Base-by-base conservation (phyloP, 805 yeast species). In the Brettanomyces anomalus region DNA sequence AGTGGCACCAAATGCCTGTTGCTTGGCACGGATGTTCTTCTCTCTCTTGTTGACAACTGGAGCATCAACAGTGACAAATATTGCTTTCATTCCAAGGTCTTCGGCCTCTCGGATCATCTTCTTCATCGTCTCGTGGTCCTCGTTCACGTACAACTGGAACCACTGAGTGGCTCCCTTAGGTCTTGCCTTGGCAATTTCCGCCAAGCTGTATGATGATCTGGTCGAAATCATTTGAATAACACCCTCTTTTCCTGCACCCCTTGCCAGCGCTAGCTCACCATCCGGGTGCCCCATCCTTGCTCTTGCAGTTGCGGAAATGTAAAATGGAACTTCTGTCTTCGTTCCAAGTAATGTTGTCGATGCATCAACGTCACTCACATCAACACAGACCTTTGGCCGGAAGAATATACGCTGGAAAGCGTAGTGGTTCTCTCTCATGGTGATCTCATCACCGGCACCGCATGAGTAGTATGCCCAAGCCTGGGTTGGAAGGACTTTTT, bases 381-480 rank as follows among this genome's bases (percentile, higher is more conserved):
- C 88, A 11, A 85, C 82, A 42, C 89, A 65, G 21, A 89, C 72
- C 45, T 72, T 69, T 14, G 97, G 97, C 48, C 84, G 78, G 69
- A 90, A 90, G 64, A 84, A 87, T 38, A 88, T 76, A 26, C 95
- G 69, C 49, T 85, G 93, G 64, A 74, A 89, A 1, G 96, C 93
- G 40, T 79, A 72, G 59, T 87, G 96, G 28, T 45, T 45, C 56
- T 88, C 96, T 51, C 97, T 73, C 46, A 84, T 55, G 0, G 95
- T 74, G 51, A 89, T 76, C 64, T 89, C 97, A 60, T 89, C 97
- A 59, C 88, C 96, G 16, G 94, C 74, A 5, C 93, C 97, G 4
- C 93, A 80, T 2, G 93, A 80, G 57, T 84, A 89, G 58, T 90
- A 90, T 18, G 89, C 89, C 87, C 95, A 85, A 0, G 89, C 94